Evolutionary conservation across 2,329 filamentous ascomycete species (phyloP).

Genomic region (Neoarthrinium moseri): DNA sequence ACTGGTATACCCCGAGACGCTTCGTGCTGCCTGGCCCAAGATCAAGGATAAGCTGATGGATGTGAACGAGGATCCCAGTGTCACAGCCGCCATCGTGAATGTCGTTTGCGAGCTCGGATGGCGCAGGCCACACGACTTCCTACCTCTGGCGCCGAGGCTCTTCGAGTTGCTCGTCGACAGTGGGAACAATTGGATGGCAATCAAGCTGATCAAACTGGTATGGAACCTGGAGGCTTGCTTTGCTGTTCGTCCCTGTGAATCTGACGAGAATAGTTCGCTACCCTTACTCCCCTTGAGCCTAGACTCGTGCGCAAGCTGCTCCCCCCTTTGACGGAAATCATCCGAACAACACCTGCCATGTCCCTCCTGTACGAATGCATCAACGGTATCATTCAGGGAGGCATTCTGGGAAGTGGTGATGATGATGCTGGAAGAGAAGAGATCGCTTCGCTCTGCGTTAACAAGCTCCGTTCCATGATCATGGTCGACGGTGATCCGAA

Average conservation of each 20-base stretch:
- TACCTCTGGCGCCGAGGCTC: constrained; percentile 84
- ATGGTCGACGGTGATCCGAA: constrained; percentile 93
- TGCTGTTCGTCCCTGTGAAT: neutral
- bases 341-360: constrained; percentile 94
- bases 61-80: constrained; percentile 83
- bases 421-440: constrained; percentile 82
- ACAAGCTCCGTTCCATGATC: constrained; percentile 90
- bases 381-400: constrained; percentile 95
- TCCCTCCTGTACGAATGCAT: constrained; percentile 98
- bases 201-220: constrained; percentile 96
- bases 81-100: constrained; percentile 94
- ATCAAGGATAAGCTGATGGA: constrained; percentile 94
- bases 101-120: constrained; percentile 95
- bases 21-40: constrained; percentile 92
- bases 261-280: constrained; percentile 71
- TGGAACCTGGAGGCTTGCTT: no score
- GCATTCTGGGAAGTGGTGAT: constrained; percentile 81
- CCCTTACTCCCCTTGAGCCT: constrained; percentile 87
- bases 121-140: constrained; percentile 89
- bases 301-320: constrained; percentile 87
- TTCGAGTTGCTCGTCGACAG: constrained; percentile 91
- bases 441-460: constrained; percentile 87
- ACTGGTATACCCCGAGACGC: constrained; percentile 91
- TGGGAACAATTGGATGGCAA: constrained; percentile 99
- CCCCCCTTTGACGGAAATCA: constrained; percentile 87